phyloP scores from a whole-genome alignment of 306 rosid genomes.

The Quercus engelmannii region DNA sequence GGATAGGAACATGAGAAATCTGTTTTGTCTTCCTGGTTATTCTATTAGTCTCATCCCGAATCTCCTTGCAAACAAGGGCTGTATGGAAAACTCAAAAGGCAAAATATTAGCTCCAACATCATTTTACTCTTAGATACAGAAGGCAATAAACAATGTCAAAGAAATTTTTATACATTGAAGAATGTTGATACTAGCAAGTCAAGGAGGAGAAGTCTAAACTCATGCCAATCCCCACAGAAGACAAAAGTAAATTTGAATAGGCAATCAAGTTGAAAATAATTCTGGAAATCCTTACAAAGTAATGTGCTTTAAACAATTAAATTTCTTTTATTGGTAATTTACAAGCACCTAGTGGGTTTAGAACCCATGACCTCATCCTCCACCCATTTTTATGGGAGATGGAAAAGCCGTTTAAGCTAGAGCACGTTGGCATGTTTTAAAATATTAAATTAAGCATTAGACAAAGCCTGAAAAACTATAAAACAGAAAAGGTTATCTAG shows the following conservation, averaged over 20 bases:
- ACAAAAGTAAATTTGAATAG: neutral
- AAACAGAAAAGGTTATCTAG: no score
- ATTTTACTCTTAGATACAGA: no score
- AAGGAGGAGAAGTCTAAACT: neutral
- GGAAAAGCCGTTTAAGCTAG: no score
- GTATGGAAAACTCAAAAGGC: conserved; percentile 23
- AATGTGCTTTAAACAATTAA: no score
- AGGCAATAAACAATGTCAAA: no score
- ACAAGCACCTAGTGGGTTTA: neutral
- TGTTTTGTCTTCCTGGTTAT: conserved; percentile 78
- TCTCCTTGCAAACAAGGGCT: conserved; percentile 83
- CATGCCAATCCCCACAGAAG: neutral
- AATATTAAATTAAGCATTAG: no score
- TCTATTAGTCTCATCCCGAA: conserved; percentile 93
- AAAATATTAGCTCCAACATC: neutral
- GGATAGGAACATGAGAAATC: conserved; percentile 91
- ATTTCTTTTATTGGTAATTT: no score
- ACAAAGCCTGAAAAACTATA: no score
- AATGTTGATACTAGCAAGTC: neutral
- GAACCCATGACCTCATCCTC: no score
- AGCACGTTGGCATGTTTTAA: no score
- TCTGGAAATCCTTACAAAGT: neutral
- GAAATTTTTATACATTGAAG: no score
- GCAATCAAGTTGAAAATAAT: neutral
- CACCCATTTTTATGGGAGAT: no score